Base-by-base conservation (phyloP, 1,139 yeast genomes). In the Pneumocystis jirovecii region DNA sequence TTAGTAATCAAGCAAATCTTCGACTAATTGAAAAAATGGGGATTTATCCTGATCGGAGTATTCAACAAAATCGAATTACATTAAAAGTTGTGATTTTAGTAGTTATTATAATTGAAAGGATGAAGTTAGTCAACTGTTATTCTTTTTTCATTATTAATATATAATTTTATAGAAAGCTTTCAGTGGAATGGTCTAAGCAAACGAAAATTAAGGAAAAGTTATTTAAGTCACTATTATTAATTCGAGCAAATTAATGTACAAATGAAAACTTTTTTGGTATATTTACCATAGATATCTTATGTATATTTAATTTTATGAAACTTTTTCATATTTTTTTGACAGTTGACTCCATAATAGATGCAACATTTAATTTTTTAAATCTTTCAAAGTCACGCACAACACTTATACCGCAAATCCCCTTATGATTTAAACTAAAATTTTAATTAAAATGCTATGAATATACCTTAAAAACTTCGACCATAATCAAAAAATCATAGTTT, bases 401-500 rank as follows among this genome's bases (percentile, higher is more conserved):
- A 73, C 90, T 82, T 83, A 87, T 85, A 2, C 96, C 96, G 62
- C 88, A 81, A 71, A 85, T 86, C 68, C 83, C 86, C 74, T 68
- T 56, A 35, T 17, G 29, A 57, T 37, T 39, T 12, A 73, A 63
- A 66, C 7, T 21, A 21, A 72, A 5, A 31, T 12, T 12, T 29
- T 17, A 17, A n/a, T 35, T n/a, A n/a, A 69, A 2, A 73, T 74
- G 19, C 70, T 64, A 8, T 71, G 68, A 29, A 45, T 65, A 6
- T 60, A 70, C 72, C 70, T 90, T 91, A 76, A 85, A 93, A 72
- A 96, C 88, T 73, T 90, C 96, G 1, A 93, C 87, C 67, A 93
- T 73, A 64, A 93, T 83, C 71, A 93, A 78, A 72, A 85, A 85
- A 67, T 90, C 96, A 72, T 84, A 89, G 25, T 84, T 77, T 71